A percentile compares a stretch with the other conserved stretches of the same genome.
phyloP scores from a whole-genome alignment of 2,329 filamentous ascomycete genomes.

The Sporothrix curviconia region DNA sequence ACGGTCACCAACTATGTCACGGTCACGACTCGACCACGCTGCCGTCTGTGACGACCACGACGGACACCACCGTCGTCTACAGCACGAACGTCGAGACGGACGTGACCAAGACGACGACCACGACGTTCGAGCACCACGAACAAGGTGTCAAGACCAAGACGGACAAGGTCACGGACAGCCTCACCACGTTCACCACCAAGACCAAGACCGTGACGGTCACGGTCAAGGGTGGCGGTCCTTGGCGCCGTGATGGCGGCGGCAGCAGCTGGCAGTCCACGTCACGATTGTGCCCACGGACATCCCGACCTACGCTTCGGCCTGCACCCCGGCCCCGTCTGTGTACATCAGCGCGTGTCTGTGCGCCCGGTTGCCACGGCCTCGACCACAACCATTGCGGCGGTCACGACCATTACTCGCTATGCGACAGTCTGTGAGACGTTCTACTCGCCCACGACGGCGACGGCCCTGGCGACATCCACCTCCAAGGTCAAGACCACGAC shows the following conservation, averaged over 20 bases:
- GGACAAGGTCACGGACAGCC: background rate
- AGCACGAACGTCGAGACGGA: background rate
- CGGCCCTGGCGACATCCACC: background rate
- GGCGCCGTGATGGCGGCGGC: too few relatives aligned
- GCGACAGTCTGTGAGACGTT: background rate
- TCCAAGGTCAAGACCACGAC: background rate
- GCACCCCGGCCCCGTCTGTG: background rate
- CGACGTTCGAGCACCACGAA: too few relatives aligned
- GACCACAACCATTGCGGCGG: background rate
- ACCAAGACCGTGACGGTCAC: background rate
- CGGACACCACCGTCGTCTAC: background rate
- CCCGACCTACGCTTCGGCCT: conserved; percentile 1
- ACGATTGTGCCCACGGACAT: background rate
- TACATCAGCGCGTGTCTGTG: conserved; percentile 8
- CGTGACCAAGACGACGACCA: background rate
- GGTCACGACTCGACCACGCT: background rate
- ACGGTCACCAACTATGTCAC: background rate
- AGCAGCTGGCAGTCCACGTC: too few relatives aligned
- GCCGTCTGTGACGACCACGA: background rate
- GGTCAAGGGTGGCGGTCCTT: too few relatives aligned
- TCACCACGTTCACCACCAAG: background rate
- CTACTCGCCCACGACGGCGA: background rate
- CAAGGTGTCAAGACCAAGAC: too few relatives aligned
- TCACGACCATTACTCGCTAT: background rate
- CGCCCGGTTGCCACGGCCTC: background rate